Base-by-base conservation (phyloP, 2,329 filamentous ascomycete genomes). In the Ophidiomyces ophidiicola region DNA sequence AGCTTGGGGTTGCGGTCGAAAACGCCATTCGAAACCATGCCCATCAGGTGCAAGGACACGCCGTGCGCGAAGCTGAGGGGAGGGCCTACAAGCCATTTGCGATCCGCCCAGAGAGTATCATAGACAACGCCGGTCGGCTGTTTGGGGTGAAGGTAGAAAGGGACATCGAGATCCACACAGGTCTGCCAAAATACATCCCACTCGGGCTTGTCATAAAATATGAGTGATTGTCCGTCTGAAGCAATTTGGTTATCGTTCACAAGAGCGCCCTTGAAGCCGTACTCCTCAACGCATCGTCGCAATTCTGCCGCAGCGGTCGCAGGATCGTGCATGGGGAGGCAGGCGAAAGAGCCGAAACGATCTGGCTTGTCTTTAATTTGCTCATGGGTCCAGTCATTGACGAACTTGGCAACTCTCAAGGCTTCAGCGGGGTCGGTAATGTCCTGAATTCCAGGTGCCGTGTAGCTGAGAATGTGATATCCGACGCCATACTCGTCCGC, bases 81-180 rank as follows among this genome's bases (percentile, higher is more conserved):
- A 1, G 74, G 72, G 0, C 75, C 76, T 31, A 78, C 58, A 19
- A 78, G 67, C 65, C 68, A 78, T 50, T 69, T 69, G 15, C 74
- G 64, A 48, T 75, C 63, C 1, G 68, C 68, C 64, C 69, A 78
- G 5, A 76, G 64, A 50, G 72, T 72, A 3, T 77, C 70, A 48
- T 71, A 62, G 39, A 75, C 65, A 12, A 62, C 64, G 5, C 72
- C 73, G 0, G 70, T 71, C 1, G 76, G 72, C 46, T 70, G 68
- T 33, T 70, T 62, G 0, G 75, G 76, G 53, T 80, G 76, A 1
- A 80, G 62, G 49, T 80, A 80, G 34, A 80, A 65, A 0, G 76
- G 75, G 0, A 78, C 74, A 41, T 78, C 71, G 0, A 80, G 67
- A 30, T 77, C 70, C 1, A 63, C 64, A 6, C 69, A 65, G 0